phyloP scores from a whole-genome alignment of 257 asterid species.

The Anisodus acutangulus region DNA sequence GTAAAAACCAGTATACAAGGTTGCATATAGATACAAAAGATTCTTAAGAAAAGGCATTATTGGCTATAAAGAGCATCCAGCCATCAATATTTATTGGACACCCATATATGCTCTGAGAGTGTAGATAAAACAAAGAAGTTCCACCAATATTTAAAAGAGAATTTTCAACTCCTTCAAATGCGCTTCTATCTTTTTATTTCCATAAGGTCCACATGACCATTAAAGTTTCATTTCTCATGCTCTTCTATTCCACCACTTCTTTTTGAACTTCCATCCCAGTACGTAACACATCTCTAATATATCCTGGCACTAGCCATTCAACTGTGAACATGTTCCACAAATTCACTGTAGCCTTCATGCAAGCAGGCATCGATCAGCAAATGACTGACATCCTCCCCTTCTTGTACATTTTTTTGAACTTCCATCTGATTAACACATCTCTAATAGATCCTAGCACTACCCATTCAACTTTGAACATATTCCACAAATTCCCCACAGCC shows the following conservation, averaged over 20 bases:
- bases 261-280: not conserved
- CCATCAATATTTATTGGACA: not conserved
- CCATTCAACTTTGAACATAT: not conserved
- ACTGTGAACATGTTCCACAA: not conserved
- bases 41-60: not conserved
- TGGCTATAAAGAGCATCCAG: not conserved
- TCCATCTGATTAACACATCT: not conserved
- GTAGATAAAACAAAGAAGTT: slow-evolving; percentile 3
- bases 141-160: not conserved
- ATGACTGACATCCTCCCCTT: not conserved
- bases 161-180: not conserved
- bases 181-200: not conserved
- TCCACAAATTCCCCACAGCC: too few species aligned
- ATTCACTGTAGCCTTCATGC: not conserved
- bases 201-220: not conserved
- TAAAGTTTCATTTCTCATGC: not conserved
- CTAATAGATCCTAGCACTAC: not conserved
- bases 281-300: not conserved
- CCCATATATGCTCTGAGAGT: not conserved
- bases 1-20: not conserved
- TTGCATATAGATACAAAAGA: not conserved
- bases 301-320: slow-evolving; percentile 2
- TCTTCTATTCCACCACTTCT: not conserved
- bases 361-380: not conserved
- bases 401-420: not conserved